These are phyloP conservation scores for Eimeria mitis DNA, from an alignment of 169 alveolate species.

Conservation along the genomic window DNA sequence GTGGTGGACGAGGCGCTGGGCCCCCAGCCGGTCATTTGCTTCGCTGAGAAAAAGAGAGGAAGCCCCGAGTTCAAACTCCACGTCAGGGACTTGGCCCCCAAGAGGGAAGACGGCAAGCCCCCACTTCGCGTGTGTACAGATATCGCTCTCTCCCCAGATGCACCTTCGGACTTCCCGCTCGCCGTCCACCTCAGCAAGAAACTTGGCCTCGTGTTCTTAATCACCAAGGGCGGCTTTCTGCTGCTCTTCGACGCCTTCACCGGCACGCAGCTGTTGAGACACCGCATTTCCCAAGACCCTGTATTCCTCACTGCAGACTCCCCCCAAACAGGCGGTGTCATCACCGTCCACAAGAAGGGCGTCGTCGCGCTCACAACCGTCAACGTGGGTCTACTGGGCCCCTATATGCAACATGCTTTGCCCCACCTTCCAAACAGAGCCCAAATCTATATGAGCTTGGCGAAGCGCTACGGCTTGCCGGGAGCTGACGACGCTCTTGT, in stretches of 20 bases:
- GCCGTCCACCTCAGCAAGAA: conserved; percentile 84
- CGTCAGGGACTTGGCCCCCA: conserved; percentile 79
- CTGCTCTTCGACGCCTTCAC: conserved; percentile 87
- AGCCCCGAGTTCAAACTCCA: conserved; percentile 75
- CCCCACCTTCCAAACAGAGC: conserved; percentile 76
- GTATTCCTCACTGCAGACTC: conserved; percentile 84
- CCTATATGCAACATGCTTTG: conserved; percentile 66
- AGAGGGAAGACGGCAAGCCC: conserved; percentile 78
- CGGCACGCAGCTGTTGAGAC: conserved; percentile 84
- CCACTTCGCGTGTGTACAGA: conserved; percentile 81
- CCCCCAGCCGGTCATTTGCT: conserved; percentile 86
- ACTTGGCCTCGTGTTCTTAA: conserved; percentile 87
- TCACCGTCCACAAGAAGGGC: conserved; percentile 87
- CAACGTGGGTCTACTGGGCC: conserved; percentile 50
- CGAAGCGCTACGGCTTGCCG: conserved; percentile 82
- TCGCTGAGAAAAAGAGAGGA: conserved; percentile 83
- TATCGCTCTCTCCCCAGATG: conserved; percentile 77
- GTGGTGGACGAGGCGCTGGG: conserved; percentile 89
- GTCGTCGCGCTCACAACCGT: conserved; percentile 83
- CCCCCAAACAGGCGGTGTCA: conserved; percentile 86
- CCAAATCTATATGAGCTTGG: conserved; percentile 78
- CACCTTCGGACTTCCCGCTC: conserved; percentile 87
- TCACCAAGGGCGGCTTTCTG: conserved; percentile 90
- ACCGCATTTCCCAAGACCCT: conserved; percentile 83
- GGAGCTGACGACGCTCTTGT: conserved; percentile 82